Evolutionary conservation across 345 rosid genomes (phyloP), one percentile per base, ranked within the genome.

Genomic region (Boechera stricta): DNA sequence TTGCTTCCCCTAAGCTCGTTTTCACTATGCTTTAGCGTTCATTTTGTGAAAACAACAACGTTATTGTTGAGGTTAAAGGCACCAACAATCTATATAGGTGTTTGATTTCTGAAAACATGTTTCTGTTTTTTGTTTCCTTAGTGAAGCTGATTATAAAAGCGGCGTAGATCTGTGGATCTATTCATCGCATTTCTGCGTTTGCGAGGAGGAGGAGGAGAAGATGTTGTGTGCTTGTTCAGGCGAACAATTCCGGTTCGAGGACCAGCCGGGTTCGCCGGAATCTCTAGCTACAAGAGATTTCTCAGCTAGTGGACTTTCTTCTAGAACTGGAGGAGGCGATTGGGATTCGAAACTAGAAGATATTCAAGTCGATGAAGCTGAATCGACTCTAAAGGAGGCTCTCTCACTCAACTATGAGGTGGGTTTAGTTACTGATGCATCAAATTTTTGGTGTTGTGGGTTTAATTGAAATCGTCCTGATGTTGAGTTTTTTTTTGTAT

Each of bases 221-320:
- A 93, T 93, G 98, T 74, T 95, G 93, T 93, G 98, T 74, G 91
- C 98, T 81, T 95, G 98, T 78, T 95, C 99, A 32, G 96, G 99
- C 18, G 96, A 93, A 83, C 98, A 87, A 56, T 93, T 95, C 85
- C 87, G 89, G 72, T 82, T 91, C 38, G 97, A 95, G 72, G 99
- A 95, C 15, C 88, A 88, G 67, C 93, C 96, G 5, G 89, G 85
- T 58, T 92, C 99, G 11, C 98, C 98, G 53, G 98, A 89, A 61
- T 91, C 99, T 4, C 79, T 95, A 69, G 98, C 99, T 42, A 95
- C 97, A 0, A 81, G 99, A 74, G 99, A 95, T 78, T 95, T 95
- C 86, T 95, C 98, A 0, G 94, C 89, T 3, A 86, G 96, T 73
- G 92, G 94, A 33, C 84, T 91, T 35, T 95, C 97, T 15, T 95